Evolutionary conservation across 345 rosid species (phyloP).

Genomic region (Populus pruinosa): DNA sequence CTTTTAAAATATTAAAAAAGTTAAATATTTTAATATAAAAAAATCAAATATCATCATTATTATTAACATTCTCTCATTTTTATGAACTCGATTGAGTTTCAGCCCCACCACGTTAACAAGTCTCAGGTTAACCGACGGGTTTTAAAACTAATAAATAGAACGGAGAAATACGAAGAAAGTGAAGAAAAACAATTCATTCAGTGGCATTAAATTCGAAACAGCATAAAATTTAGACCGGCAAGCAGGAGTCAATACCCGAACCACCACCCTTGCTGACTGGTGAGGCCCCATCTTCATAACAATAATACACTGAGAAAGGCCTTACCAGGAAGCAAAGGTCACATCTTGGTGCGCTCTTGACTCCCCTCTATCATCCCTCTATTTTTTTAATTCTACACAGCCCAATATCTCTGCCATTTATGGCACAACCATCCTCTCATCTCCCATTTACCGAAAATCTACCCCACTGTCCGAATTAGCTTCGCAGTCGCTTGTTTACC

Average conservation of each 20-base stretch:
- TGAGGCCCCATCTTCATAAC: slow-evolving; percentile 16
- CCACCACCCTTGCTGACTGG: slow-evolving; percentile 54
- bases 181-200: not conserved
- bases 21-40: too few species aligned
- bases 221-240: not conserved
- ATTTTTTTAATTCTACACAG: not conserved
- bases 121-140: too few species aligned
- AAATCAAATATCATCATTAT: too few species aligned
- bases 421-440: not conserved
- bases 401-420: not conserved
- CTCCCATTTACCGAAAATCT: not conserved
- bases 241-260: slow-evolving; percentile 96
- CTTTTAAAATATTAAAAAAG: too few species aligned
- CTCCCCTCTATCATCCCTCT: slow-evolving; percentile 34
- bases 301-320: not conserved
- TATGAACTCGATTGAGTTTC: too few species aligned
- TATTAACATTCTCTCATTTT: too few species aligned
- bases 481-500: slow-evolving; percentile 27
- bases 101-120: too few species aligned
- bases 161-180: not conserved
- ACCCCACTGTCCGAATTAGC: not conserved
- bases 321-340: slow-evolving; percentile 39
- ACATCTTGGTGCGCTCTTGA: slow-evolving; percentile 90
- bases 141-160: not conserved
- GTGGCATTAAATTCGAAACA: slow-evolving; percentile 18